These are phyloP conservation scores for Wickerhamiella bombiphila DNA, from an alignment of 805 yeast genomes.

Conservation along the genomic window DNA sequence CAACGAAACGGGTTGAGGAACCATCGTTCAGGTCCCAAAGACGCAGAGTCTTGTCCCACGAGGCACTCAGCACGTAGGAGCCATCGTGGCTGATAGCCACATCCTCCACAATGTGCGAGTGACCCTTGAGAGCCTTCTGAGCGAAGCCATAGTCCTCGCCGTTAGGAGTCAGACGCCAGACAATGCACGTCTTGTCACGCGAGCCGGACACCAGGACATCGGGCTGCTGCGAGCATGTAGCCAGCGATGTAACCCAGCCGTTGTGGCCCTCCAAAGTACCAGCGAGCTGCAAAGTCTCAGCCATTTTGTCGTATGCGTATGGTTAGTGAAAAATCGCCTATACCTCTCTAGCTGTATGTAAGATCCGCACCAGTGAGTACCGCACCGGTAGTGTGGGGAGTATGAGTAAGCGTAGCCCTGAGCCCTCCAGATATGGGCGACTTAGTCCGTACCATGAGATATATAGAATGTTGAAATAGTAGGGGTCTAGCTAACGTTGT, in stretches of 20 bases:
- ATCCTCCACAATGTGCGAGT: slow-evolving; percentile 98
- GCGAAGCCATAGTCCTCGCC: slow-evolving; percentile 97
- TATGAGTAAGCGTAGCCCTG: background rate
- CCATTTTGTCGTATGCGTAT: slow-evolving; percentile 9
- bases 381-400: background rate
- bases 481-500: no score
- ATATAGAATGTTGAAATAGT: no score
- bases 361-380: no score
- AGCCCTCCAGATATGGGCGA: no score
- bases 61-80: slow-evolving; percentile 92
- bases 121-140: slow-evolving; percentile 93
- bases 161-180: slow-evolving; percentile 95
- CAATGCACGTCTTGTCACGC: slow-evolving; percentile 96
- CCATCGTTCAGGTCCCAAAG: slow-evolving; percentile 95
- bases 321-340: background rate
- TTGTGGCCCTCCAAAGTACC: slow-evolving; percentile 87
- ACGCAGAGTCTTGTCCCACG: slow-evolving; percentile 99
- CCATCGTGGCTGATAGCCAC: slow-evolving; percentile 97
- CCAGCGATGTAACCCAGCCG: slow-evolving; percentile 92
- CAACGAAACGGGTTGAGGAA: slow-evolving; percentile 88
- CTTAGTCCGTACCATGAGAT: no score
- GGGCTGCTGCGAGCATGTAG: slow-evolving; percentile 97
- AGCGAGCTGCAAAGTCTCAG: slow-evolving; percentile 96
- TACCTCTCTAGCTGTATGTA: no score
- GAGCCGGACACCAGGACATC: slow-evolving; percentile 96